phyloP scores from a whole-genome alignment of 140 eudicot genomes.

The Ambrosia hybrid region DNA sequence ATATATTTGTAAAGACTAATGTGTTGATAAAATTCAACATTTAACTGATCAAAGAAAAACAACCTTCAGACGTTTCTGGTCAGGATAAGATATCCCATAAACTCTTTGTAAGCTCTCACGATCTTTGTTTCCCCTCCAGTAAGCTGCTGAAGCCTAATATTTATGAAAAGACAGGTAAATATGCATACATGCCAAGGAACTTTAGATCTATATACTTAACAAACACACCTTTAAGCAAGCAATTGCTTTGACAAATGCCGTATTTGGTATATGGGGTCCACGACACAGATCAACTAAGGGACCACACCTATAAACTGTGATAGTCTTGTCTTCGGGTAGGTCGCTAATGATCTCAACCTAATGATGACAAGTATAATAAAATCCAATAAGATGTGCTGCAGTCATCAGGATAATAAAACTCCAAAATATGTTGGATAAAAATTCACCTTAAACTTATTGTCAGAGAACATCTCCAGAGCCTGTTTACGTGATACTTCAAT shows the following conservation, averaged over 20 bases:
- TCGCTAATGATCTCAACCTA: too few relatives aligned
- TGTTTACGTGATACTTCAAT: constrained; percentile 91
- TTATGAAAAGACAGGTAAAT: background rate
- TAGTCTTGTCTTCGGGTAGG: too few relatives aligned
- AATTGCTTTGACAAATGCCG: constrained; percentile 88
- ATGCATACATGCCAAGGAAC: background rate
- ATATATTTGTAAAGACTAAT: background rate
- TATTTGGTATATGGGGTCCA: constrained; percentile 49
- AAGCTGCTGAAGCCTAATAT: constrained; percentile 58
- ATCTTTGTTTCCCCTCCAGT: too few relatives aligned
- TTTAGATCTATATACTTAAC: background rate
- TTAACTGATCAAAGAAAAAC: background rate
- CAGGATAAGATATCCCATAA: too few relatives aligned
- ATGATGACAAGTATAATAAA: too few relatives aligned
- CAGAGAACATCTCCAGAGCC: constrained; percentile 92
- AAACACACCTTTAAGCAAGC: constrained; percentile 74
- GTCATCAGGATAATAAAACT: too few relatives aligned
- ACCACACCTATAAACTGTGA: too few relatives aligned
- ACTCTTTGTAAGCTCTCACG: too few relatives aligned
- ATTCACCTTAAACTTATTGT: constrained; percentile 77
- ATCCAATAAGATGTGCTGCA: background rate
- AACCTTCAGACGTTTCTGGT: too few relatives aligned
- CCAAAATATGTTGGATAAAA: too few relatives aligned
- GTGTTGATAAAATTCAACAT: background rate
- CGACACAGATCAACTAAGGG: too few relatives aligned